phyloP scores from a whole-genome alignment of 306 rosid genomes.

The Castanospermum australe region DNA sequence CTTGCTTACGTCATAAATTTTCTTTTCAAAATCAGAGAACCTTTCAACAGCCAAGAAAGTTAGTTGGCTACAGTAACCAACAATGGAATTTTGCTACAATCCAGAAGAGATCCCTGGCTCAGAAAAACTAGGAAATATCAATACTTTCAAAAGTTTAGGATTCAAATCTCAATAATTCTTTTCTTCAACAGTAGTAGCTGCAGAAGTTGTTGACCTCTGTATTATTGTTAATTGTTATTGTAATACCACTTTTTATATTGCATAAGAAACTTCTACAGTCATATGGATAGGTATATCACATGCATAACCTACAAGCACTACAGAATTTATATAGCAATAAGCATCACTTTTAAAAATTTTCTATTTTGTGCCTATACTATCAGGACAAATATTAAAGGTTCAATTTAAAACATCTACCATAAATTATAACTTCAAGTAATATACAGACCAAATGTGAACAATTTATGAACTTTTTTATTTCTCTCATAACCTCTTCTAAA shows the following conservation, averaged over 20 bases:
- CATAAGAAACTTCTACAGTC: neutral
- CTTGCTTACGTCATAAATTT: too few species aligned
- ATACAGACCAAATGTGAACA: slow-evolving; percentile 5
- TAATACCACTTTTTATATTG: too few species aligned
- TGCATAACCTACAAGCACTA: neutral
- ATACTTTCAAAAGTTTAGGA: neutral
- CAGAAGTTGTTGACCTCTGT: too few species aligned
- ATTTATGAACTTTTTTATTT: neutral
- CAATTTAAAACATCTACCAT: neutral
- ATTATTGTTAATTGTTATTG: too few species aligned
- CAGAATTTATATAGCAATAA: neutral
- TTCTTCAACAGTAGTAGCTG: neutral
- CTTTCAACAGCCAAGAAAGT: neutral
- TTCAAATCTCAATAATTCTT: too few species aligned
- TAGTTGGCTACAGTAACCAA: neutral
- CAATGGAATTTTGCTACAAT: neutral
- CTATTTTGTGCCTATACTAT: neutral
- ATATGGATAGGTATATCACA: neutral
- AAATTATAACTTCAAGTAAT: neutral
- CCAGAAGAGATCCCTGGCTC: neutral
- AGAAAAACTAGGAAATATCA: neutral
- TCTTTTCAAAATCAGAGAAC: too few species aligned
- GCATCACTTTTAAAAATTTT: neutral
- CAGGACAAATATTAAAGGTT: neutral
- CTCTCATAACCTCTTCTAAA: neutral